Evolutionary conservation across 495 filamentous ascomycete genomes (phyloP).

Genomic region (Aspergillus kassunensis): DNA sequence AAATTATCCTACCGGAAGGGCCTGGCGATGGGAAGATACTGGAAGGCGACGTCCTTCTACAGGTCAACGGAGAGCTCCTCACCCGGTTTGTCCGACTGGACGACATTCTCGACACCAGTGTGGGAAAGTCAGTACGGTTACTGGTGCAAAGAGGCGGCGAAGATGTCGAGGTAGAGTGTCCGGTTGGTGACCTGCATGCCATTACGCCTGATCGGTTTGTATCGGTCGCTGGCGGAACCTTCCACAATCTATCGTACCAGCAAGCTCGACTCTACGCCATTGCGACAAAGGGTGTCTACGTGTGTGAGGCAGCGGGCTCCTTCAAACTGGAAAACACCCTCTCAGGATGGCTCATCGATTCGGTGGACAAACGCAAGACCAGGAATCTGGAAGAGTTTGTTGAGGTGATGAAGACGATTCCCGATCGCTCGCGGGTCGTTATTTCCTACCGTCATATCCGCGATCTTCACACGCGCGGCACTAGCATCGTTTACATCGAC

Average conservation of each 20-base stretch:
- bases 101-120: slow-evolving; percentile 84
- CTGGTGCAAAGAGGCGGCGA: slow-evolving; percentile 84
- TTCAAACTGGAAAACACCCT: slow-evolving; percentile 90
- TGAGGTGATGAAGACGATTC: slow-evolving; percentile 83
- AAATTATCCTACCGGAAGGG: slow-evolving; percentile 88
- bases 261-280: slow-evolving; percentile 92
- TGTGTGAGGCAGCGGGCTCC: slow-evolving; percentile 91
- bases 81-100: slow-evolving; percentile 95
- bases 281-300: slow-evolving; percentile 83
- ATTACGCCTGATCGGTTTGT: slow-evolving; percentile 97
- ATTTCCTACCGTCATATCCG: slow-evolving; percentile 93
- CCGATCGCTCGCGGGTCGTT: slow-evolving; percentile 82
- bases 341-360: slow-evolving; percentile 89
- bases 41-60: slow-evolving; percentile 93
- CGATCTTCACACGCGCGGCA: slow-evolving; percentile 91
- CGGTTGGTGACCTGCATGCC: slow-evolving; percentile 84
- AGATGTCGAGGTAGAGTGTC: slow-evolving; percentile 78
- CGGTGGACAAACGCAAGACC: slow-evolving; percentile 85
- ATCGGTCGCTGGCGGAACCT: slow-evolving; percentile 85
- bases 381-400: slow-evolving; percentile 86
- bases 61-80: slow-evolving; percentile 90
- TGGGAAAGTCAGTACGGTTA: slow-evolving; percentile 68
- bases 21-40: slow-evolving; percentile 80
- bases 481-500: slow-evolving; percentile 87
- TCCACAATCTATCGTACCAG: slow-evolving; percentile 96